Percentiles rank a stretch among this genome's conserved stretches.
These are phyloP conservation scores for Xylaria multiplex DNA, from an alignment of 2,329 filamentous ascomycete genomes.

Conservation along the genomic window DNA sequence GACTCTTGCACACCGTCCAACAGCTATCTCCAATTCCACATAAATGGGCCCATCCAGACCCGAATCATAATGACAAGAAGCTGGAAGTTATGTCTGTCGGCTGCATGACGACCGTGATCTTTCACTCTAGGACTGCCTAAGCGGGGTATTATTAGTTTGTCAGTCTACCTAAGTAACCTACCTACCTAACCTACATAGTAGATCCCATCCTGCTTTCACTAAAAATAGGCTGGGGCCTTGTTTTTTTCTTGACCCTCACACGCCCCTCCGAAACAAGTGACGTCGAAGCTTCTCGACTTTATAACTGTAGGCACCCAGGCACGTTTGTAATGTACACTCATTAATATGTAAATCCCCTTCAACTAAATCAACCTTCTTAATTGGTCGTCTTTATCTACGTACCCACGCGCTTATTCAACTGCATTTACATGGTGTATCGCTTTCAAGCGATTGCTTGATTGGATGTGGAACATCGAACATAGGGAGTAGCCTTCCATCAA, in stretches of 20 bases:
- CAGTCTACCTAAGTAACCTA: too few relatives aligned
- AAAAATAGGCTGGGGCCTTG: neutral
- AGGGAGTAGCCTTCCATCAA: neutral
- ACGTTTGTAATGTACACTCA: neutral
- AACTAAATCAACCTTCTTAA: neutral
- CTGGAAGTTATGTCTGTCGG: too few relatives aligned
- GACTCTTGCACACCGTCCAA: constrained; percentile 1
- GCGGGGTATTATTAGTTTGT: constrained; percentile 13
- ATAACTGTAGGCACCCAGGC: neutral
- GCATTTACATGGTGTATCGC: neutral
- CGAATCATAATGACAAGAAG: neutral
- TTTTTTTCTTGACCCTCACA: neutral
- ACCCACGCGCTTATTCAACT: neutral
- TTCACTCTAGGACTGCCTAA: neutral
- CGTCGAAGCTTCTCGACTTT: constrained; percentile 37
- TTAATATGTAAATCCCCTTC: neutral
- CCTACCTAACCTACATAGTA: too few relatives aligned
- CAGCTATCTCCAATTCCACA: too few relatives aligned
- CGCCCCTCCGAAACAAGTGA: constrained; percentile 28
- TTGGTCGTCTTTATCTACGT: neutral
- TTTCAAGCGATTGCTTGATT: neutral
- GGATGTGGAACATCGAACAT: too few relatives aligned
- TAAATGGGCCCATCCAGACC: constrained; percentile 3
- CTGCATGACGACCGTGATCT: too few relatives aligned
- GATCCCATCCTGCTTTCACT: constrained; percentile 8